A percentile compares a stretch with the other conserved stretches of the same genome.
These are phyloP conservation scores for Ceratocystis destructans DNA, from an alignment of 2,329 filamentous ascomycete species.

Conservation along the genomic window DNA sequence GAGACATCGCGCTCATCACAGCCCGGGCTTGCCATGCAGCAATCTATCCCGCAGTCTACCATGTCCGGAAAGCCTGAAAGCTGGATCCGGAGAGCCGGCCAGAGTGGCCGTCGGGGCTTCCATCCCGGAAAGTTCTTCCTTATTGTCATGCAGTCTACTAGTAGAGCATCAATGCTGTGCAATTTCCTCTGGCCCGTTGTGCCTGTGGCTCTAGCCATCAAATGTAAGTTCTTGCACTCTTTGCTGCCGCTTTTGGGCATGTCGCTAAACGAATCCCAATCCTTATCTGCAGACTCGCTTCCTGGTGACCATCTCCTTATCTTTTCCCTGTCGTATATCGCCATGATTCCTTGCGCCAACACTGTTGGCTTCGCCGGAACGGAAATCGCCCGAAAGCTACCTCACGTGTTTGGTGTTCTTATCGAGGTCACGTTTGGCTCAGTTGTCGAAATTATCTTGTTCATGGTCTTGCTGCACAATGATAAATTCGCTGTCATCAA, in stretches of 20 bases:
- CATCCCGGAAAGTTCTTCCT: slow-evolving; percentile 30
- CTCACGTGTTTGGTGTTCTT: slow-evolving; percentile 55
- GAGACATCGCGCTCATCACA: background rate
- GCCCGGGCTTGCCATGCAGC: background rate
- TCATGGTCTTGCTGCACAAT: slow-evolving; percentile 55
- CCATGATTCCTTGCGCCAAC: slow-evolving; percentile 37
- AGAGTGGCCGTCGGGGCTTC: slow-evolving; percentile 34
- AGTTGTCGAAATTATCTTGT: slow-evolving; percentile 68
- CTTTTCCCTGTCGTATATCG: slow-evolving; percentile 36
- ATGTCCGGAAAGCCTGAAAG: background rate
- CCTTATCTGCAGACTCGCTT: slow-evolving; percentile 23
- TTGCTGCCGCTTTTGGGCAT: background rate
- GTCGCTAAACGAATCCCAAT: background rate
- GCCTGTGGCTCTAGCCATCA: slow-evolving; percentile 32
- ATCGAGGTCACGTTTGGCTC: slow-evolving; percentile 49
- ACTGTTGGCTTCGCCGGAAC: slow-evolving; percentile 38
- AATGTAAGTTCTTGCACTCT: slow-evolving; percentile 6
- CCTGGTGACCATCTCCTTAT: slow-evolving; percentile 30
- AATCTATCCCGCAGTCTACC: background rate
- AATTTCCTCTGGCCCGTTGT: slow-evolving; percentile 39
- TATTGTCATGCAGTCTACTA: slow-evolving; percentile 33
- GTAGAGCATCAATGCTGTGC: slow-evolving; percentile 32
- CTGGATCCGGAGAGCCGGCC: slow-evolving; percentile 24
- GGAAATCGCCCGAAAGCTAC: slow-evolving; percentile 66
- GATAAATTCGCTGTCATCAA: slow-evolving; percentile 57